A percentile compares a stretch with the other conserved stretches of the same genome.
These are phyloP conservation scores for Spathaspora sp. DNA, from an alignment of 1,139 yeast genomes.

Conservation along the genomic window DNA sequence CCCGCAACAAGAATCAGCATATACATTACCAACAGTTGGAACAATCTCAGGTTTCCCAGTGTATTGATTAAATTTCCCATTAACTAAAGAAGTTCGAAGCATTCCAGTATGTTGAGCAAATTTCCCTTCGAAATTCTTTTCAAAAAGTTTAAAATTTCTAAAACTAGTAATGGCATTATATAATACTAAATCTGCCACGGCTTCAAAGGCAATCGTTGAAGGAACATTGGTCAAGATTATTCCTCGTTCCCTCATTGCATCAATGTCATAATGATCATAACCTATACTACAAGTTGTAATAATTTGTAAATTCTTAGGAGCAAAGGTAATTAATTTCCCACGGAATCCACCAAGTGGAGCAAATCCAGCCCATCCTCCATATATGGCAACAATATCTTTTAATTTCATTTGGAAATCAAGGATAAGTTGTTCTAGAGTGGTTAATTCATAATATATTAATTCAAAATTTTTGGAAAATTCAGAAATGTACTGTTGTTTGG, in stretches of 20 bases:
- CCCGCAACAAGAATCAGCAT: conserved; percentile 46
- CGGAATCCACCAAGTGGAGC: conserved; percentile 49
- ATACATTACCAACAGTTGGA: conserved; percentile 34
- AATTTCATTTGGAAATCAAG: conserved; percentile 35
- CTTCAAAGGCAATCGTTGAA: conserved; percentile 56
- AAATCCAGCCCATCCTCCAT: conserved; percentile 65
- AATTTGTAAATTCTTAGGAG: conserved; percentile 55
- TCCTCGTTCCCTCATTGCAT: conserved; percentile 36
- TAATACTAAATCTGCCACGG: conserved; percentile 79
- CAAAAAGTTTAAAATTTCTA: conserved; percentile 57
- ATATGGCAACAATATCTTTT: conserved; percentile 53
- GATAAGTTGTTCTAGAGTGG: conserved; percentile 41
- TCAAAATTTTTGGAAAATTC: conserved; percentile 41
- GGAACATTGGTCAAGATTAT: conserved; percentile 67
- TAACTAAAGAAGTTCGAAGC: conserved; percentile 39
- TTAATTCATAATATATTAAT: conserved; percentile 41
- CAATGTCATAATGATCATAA: conserved; percentile 56
- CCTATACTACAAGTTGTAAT: conserved; percentile 74
- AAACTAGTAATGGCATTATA: conserved; percentile 59
- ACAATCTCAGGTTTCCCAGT: conserved; percentile 34
- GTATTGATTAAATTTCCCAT: conserved; percentile 33
- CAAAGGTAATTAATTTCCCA: conserved; percentile 43
- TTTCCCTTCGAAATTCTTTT: conserved; percentile 30
- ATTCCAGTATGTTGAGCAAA: conserved; percentile 37
- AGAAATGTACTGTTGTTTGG: conserved; percentile 21